Percentiles rank a stretch among this genome's conserved stretches.
Evolutionary conservation across 208 protist species (phyloP).

Genomic region (Trypanosoma avium): DNA sequence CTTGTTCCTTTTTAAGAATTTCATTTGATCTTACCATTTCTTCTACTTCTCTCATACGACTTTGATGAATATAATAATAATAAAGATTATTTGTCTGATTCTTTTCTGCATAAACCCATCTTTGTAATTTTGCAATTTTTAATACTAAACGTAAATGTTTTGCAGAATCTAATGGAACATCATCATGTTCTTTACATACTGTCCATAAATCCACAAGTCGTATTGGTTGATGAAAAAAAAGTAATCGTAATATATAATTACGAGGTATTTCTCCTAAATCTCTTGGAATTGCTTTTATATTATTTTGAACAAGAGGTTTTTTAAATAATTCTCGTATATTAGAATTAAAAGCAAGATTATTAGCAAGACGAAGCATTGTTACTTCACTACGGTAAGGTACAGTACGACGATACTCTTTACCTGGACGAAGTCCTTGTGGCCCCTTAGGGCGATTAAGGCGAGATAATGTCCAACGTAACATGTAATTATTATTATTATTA

Average conservation of each 20-base stretch:
- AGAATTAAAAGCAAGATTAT: slow-evolving; percentile 60
- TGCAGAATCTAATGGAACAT: slow-evolving; percentile 86
- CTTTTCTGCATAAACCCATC: slow-evolving; percentile 91
- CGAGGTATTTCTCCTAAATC: slow-evolving; percentile 88
- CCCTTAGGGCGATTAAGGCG: slow-evolving; percentile 70
- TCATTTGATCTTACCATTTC: slow-evolving; percentile 77
- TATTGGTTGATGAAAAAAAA: slow-evolving; percentile 89
- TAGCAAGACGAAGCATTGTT: slow-evolving; percentile 68
- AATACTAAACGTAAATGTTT: slow-evolving; percentile 86
- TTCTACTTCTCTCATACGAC: slow-evolving; percentile 76
- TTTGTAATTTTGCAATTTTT: slow-evolving; percentile 83
- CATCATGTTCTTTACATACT: slow-evolving; percentile 81
- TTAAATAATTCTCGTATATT: slow-evolving; percentile 91
- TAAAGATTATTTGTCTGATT: slow-evolving; percentile 88
- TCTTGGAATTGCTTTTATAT: slow-evolving; percentile 85
- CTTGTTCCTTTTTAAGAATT: slow-evolving; percentile 47
- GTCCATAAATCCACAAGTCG: slow-evolving; percentile 82
- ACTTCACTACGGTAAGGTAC: slow-evolving; percentile 85
- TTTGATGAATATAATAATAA: slow-evolving; percentile 89
- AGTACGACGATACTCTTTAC: slow-evolving; percentile 77
- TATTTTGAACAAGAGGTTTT: slow-evolving; percentile 68
- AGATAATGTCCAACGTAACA: slow-evolving; percentile 54
- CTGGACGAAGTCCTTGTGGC: slow-evolving; percentile 70
- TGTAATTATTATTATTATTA: slow-evolving; percentile 24
- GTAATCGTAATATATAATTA: slow-evolving; percentile 80